Evolutionary conservation across 2,329 filamentous ascomycete genomes (phyloP), one percentile per base, ranked within the genome.

Genomic region (Curvularia lunata): DNA sequence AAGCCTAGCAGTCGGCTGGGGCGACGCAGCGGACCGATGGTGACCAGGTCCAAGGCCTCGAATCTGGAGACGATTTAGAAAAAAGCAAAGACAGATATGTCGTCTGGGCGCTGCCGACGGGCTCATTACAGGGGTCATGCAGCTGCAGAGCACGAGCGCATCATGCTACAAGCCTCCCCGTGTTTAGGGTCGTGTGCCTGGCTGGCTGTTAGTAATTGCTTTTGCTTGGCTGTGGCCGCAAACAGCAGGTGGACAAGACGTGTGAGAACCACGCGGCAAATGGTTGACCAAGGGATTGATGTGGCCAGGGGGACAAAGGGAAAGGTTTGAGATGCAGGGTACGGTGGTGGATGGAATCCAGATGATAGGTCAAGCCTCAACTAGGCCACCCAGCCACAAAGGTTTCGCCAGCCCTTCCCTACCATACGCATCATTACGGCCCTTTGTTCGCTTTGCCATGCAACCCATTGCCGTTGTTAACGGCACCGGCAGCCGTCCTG

Each of bases 21-120:
- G 61, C 66, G 54, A 62, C 58, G 56, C 62, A 64, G 61, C 65
- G 64, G 64, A 63, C 54, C 57, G 55, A 41, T 59, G 57, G 59
- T 16, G 55, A 47, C 34, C 56, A 58, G 45, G 54, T 46, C 23
- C 43, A 45, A 51, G 50, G 55, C 51, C 37, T 61, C 41, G 41
- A 50, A 38, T 40, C 56, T 57, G 46, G 45, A 50, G 48, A 37
- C 27, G 25, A 27, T n/a, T n/a, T n/a, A 50, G 38, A 38, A 37
- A 42, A 51, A 46, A 46, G 30, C 47, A 52, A 59, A 52, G 48
- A 28, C 53, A 34, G 28, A 48, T 48, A 47, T 25, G 56, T 50
- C 47, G 23, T 23, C 38, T 32, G 56, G 38, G 38, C 43, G 38
- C 50, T 48, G 19, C 28, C 23, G 45, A 54, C 18, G 30, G 32